Evolutionary conservation across 2,329 filamentous ascomycete genomes (phyloP).

Genomic region (Beauveria brongniartii): DNA sequence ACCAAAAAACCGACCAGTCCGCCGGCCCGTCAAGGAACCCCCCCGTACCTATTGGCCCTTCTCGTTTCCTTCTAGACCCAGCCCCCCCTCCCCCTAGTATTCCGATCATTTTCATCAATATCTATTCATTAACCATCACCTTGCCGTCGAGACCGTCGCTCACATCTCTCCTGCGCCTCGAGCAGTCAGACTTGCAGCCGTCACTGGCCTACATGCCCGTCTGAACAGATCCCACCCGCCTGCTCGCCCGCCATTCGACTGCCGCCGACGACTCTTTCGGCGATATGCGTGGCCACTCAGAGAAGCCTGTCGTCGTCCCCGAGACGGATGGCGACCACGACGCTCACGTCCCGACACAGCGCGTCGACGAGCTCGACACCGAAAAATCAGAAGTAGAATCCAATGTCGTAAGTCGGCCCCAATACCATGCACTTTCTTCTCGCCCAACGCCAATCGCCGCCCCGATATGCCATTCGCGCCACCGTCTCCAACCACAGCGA

Average conservation of each 20-base stretch:
- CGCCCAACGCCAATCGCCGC: not conserved
- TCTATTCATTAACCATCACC: not conserved
- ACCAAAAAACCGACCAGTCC: not conserved
- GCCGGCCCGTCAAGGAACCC: not conserved
- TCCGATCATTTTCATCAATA: not conserved
- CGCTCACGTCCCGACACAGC: not conserved
- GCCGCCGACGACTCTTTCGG: slow-evolving; percentile 1
- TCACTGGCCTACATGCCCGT: slow-evolving; percentile 1
- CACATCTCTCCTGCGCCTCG: not conserved
- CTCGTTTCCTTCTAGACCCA: slow-evolving; percentile 4
- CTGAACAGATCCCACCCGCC: not conserved
- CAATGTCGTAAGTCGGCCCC: not conserved
- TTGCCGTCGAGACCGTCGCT: not conserved
- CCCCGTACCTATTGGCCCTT: not conserved
- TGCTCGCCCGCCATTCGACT: not conserved
- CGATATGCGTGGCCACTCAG: slow-evolving; percentile 4
- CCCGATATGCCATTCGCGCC: not conserved
- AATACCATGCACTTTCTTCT: not conserved
- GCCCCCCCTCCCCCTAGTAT: not conserved
- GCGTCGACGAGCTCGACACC: not conserved
- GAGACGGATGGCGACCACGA: not conserved
- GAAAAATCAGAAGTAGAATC: slow-evolving; percentile 10
- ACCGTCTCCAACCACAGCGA: not conserved
- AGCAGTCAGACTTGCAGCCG: not conserved
- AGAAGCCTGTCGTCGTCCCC: slow-evolving; percentile 8